Evolutionary conservation across 768 basidiomycete genomes (phyloP), one percentile per base, ranked within the genome.

Genomic region (Symmetrospora coprosmae): DNA sequence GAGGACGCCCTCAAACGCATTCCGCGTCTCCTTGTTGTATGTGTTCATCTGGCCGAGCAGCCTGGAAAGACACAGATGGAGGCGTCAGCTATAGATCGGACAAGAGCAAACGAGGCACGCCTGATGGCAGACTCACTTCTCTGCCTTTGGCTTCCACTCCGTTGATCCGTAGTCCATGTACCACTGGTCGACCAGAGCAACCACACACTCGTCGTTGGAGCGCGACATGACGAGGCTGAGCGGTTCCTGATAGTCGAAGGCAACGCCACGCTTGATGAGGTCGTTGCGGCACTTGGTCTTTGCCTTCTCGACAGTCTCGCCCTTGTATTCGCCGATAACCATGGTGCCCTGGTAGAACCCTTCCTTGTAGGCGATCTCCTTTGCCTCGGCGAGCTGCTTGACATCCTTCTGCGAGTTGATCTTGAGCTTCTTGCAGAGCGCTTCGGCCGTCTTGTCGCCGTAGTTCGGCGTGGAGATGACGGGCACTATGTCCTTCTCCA

Each of bases 151-250:
- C 72, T 83, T 86, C 94, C 94, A 99, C n/a, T 72, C 71, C 0
- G 80, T 72, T 75, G 96, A 89, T 67, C 92, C 94, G 68, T 96
- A 99, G 73, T 97, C 89, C 72, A 97, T 74, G 73, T 97, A 99
- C 91, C 92, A 99, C 73, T 99, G 94, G 71, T 99, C 94, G 81
- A 90, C 91, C 66, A 99, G 75, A 2, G 92, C 91, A 60, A 99
- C 89, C 19, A 96, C 86, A 75, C 94, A 99, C 74, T 96, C 92
- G 69, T 99, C 94, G n/a, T 80, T 82, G 72, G 85, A 88, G 41
- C 92, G 78, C 43, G 84, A 87, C 68, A 90, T 81, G 68, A 96
- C 84, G 66, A 87, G 71, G 58, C 85, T 85, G 73, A 97, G 91
- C 0, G 92, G 92, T 73, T 97, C 92, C 9, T 91, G 89, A 71